Base-by-base conservation (phyloP, 192 early-diverging fungal genomes). In the Pilobolus umbonatus region DNA sequence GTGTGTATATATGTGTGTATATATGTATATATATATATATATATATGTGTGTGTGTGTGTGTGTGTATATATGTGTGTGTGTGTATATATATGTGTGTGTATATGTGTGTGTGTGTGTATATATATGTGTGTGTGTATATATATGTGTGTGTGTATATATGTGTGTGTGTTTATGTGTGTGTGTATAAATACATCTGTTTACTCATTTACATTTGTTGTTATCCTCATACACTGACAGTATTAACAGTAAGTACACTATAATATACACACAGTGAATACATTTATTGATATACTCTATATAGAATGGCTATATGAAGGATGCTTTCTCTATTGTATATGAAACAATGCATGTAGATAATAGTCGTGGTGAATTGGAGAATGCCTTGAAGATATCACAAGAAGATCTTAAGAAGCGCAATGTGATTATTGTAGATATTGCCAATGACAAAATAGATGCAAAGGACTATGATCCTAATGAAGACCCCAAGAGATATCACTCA, bases 321-420 rank as follows among this genome's bases (percentile, higher is more conserved):
- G 76, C 67, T 31, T 88, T 91, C 67, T 81, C 81, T 40, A 77
- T 91, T 59, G 75, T 86, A 6, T 85, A 84, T 12, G 88, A 91
- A 67, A 83, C 87, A 1, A 74, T 88, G 56, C 87, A 91, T 46
- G 74, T 88, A 34, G 74, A 81, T 35, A 64, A 67, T 19, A 84
- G 84, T 68, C 85, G 87, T 54, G 88, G 84, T 25, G 75, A 85
- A 40, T 70, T 83, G 21, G 82, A 84, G 35, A 90, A 88, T 58
- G 88, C 72, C 10, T 51, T 69, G 12, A 69, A 66, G 31, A 64
- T 69, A 29, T 56, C 61, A 10, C 43, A 60, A 32, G 65, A 53
- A 32, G 63, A 76, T 10, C 57, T 90, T 42, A 79, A 71, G 45
- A 79, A 84, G 72, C 84, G 88, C 40, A 65, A 84, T 62, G 77